Base-by-base conservation (phyloP, 2,329 filamentous ascomycete genomes). In the Fusarium irregulare region DNA sequence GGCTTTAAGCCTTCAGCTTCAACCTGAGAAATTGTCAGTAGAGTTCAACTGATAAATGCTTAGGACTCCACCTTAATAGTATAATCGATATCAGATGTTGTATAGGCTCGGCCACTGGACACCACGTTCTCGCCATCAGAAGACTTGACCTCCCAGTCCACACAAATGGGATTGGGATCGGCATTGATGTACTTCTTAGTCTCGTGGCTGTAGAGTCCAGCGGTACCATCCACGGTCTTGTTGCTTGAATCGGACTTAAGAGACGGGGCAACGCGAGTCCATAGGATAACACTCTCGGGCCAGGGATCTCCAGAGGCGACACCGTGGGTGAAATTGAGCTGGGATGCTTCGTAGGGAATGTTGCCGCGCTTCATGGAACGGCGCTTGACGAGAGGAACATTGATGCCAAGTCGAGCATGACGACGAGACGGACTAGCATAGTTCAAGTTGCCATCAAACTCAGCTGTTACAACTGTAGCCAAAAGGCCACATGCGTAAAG, bases 31-130 rank as follows among this genome's bases (percentile, higher is more conserved):
- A 13, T 23, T 14, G 45, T 60, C 4, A 59, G 41, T 20, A 8
- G 16, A 9, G 11, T 3, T 4, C 8, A 6, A 13, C 11, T 2
- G 7, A 3, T 11, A 2, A 1, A 1, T 6, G 2, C 3, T 28
- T 2, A 7, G 7, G 18, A 2, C 4, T 62, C 53, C 76, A 88
- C 88, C 83, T 93, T 93, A 64, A 93, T 82, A 0, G 91, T 93
- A 76, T 90, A 94, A 75, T 94, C 92, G 49, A 93, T 87, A 75
- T 93, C 91, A 2, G 87, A 91, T 37, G 86, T 91, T 0, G 92
- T 93, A 75, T 89, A 92, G 2, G 85, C 89, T 37, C 80, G 86
- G 7, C 91, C 91, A 2, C 81, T 81, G 53, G 85, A 82, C 3
- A 87, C 86, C 10, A 87, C 80, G 4, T 81, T 41, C 20, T 21